These are phyloP conservation scores for Triticum urartu DNA, from an alignment of 176 grass and related monocot genomes.

Conservation along the genomic window DNA sequence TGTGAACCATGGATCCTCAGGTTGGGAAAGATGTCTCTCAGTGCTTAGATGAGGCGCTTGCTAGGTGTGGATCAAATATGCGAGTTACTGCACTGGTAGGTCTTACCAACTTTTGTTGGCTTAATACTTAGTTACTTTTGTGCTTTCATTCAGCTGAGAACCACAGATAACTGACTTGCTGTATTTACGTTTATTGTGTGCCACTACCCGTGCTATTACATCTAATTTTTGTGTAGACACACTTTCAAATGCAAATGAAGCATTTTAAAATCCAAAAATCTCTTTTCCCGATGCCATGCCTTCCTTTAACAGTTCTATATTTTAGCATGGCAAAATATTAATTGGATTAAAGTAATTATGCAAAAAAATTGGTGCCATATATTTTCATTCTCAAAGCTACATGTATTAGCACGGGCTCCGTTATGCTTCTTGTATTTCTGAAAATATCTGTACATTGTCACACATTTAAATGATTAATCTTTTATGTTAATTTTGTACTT, in stretches of 20 bases:
- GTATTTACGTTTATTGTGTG: not conserved
- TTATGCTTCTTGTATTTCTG: conserved; percentile 15
- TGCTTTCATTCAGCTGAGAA: not conserved
- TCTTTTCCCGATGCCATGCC: not conserved
- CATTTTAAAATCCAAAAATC: not conserved
- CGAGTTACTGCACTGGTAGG: conserved; percentile 75
- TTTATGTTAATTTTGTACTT: conserved; percentile 22
- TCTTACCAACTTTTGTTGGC: not conserved
- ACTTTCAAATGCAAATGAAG: not conserved
- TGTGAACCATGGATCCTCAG: conserved; percentile 38
- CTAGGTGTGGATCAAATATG: conserved; percentile 62
- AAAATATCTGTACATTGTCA: not conserved
- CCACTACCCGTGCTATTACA: not conserved
- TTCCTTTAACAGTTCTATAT: not conserved
- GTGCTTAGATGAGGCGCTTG: conserved; percentile 81
- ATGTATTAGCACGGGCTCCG: not conserved
- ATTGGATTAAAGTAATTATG: not conserved
- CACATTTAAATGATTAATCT: conserved; percentile 20
- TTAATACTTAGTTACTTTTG: not conserved
- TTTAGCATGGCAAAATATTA: not conserved
- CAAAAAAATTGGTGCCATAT: not conserved
- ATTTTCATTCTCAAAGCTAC: not conserved
- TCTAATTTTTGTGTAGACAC: not conserved
- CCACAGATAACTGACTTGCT: not conserved
- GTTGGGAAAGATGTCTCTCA: conserved; percentile 69